phyloP scores from a whole-genome alignment of 208 protist genomes.

The Acanthamoeba culbertsoni region DNA sequence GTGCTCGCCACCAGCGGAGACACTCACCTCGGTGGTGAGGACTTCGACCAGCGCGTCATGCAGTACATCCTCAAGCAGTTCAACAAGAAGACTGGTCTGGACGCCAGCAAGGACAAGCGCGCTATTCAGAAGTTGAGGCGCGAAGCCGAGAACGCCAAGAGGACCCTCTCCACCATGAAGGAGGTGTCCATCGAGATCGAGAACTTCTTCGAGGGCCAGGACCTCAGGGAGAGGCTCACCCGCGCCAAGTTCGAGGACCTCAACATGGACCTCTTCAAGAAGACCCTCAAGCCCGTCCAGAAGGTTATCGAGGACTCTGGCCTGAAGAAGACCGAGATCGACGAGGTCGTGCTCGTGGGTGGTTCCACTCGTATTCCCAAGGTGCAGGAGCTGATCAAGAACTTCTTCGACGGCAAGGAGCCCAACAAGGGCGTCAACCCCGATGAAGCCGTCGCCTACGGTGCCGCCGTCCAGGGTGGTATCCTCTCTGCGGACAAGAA shows the following conservation, averaged over 20 bases:
- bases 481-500: conserved; percentile 83
- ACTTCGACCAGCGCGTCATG: conserved; percentile 95
- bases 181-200: conserved; percentile 91
- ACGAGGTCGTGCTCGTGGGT: conserved; percentile 97
- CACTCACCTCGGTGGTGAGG: conserved; percentile 96
- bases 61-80: conserved; percentile 92
- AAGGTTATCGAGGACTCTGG: conserved; percentile 94
- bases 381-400: conserved; percentile 94
- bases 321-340: conserved; percentile 93
- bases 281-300: conserved; percentile 93
- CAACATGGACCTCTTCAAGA: conserved; percentile 96
- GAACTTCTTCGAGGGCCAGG: conserved; percentile 89
- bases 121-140: conserved; percentile 86
- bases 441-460: conserved; percentile 98
- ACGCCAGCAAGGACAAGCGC: conserved; percentile 77
- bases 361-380: conserved; percentile 97
- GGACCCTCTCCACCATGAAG: conserved; percentile 85
- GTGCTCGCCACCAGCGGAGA: conserved; percentile 93
- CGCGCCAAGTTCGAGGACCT: conserved; percentile 94
- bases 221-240: conserved; percentile 84
- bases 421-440: conserved; percentile 93
- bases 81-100: conserved; percentile 91
- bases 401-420: conserved; percentile 95
- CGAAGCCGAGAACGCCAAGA: conserved; percentile 93
- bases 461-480: conserved; percentile 97